Percentiles rank a stretch among this genome's conserved stretches.
phyloP scores from a whole-genome alignment of 1,139 yeast genomes.

The Pneumocystis canis region DNA sequence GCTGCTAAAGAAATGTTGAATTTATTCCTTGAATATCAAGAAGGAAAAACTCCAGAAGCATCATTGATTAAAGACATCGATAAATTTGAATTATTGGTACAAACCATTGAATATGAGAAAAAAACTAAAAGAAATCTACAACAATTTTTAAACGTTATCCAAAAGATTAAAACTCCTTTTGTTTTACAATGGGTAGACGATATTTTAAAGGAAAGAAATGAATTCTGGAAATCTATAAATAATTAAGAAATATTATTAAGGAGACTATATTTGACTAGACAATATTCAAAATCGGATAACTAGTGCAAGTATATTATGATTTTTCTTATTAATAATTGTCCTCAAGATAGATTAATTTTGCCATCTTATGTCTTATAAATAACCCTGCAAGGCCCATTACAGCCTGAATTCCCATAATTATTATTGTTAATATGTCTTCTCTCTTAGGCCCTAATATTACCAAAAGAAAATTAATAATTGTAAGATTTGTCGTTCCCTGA shows the following conservation, averaged over 20 bases:
- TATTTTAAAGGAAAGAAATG: conserved; percentile 42
- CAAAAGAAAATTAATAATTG: conserved; percentile 65
- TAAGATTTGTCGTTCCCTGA: conserved; percentile 57
- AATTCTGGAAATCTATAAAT: conserved; percentile 25
- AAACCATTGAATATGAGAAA: conserved; percentile 73
- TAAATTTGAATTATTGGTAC: conserved; percentile 80
- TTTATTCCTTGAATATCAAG: conserved; percentile 84
- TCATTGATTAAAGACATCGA: conserved; percentile 85
- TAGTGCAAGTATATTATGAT: neutral
- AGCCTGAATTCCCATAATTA: conserved; percentile 49
- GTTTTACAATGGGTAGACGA: conserved; percentile 59
- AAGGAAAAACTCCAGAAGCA: conserved; percentile 68
- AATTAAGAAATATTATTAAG: neutral
- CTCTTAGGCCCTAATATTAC: conserved; percentile 84
- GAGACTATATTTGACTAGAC: neutral
- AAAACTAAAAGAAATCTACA: conserved; percentile 8
- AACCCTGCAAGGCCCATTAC: conserved; percentile 52
- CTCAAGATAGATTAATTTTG: conserved; percentile 74
- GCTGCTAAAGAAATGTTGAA: conserved; percentile 56
- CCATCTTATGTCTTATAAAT: conserved; percentile 64
- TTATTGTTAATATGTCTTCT: conserved; percentile 57
- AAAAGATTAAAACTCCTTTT: conserved; percentile 55
- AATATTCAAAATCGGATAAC: neutral
- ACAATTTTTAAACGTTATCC: conserved; percentile 49
- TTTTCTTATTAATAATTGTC: conserved; percentile 42